Evolutionary conservation across 306 rosid genomes (phyloP).

Genomic region (Prosopis cineraria): DNA sequence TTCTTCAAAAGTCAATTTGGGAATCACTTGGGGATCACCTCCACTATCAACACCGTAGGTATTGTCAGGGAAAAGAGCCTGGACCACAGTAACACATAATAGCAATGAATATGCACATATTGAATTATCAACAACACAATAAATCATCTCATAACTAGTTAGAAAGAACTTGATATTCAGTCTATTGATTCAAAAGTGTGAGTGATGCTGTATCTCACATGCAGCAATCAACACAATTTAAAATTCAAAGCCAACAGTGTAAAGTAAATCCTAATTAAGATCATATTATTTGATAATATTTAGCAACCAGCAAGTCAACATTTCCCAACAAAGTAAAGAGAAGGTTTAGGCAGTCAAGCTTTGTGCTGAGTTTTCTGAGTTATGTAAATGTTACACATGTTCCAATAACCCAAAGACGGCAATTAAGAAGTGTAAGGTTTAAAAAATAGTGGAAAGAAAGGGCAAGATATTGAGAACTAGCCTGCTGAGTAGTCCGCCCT

Average conservation of each 20-base stretch:
- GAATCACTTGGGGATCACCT: slow-evolving; percentile 93
- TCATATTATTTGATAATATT: slow-evolving; percentile 13
- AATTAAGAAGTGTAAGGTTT: neutral
- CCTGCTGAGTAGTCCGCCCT: slow-evolving; percentile 91
- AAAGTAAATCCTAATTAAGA: neutral
- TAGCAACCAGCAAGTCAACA: neutral
- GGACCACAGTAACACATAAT: slow-evolving; percentile 34
- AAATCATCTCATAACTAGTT: slow-evolving; percentile 12
- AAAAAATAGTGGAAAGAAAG: neutral
- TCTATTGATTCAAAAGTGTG: slow-evolving; percentile 12
- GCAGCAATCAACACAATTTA: neutral
- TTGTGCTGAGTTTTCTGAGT: slow-evolving; percentile 3
- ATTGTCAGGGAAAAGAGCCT: slow-evolving; percentile 97
- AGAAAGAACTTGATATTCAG: slow-evolving; percentile 8
- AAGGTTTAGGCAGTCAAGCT: neutral
- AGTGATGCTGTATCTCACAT: neutral
- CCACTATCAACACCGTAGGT: slow-evolving; percentile 97
- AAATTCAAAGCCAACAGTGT: neutral
- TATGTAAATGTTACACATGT: neutral
- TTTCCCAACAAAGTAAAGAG: neutral
- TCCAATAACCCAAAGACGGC: slow-evolving; percentile 5
- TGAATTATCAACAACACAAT: slow-evolving; percentile 20
- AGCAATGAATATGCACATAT: slow-evolving; percentile 19
- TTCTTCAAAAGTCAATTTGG: slow-evolving; percentile 82
- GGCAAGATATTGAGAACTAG: slow-evolving; percentile 41